Evolutionary conservation across 2,329 filamentous ascomycete species (phyloP).

Genomic region (Pestalotiopsis sp.): DNA sequence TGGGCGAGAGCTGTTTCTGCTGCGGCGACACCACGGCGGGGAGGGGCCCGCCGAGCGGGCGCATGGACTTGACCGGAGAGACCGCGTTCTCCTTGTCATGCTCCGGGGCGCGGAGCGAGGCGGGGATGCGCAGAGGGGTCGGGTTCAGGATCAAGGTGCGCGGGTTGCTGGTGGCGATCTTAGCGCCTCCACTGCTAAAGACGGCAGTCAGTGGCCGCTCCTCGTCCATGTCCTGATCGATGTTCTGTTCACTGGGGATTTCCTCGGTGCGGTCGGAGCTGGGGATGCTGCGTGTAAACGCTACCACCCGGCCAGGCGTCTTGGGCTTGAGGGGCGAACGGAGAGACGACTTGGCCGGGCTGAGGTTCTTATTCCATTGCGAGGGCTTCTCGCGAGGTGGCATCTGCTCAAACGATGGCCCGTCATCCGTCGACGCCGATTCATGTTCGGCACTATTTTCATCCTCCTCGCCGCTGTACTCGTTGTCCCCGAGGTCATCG

Average conservation of each 20-base stretch:
- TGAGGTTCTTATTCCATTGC: conserved; percentile 52
- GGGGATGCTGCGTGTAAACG: conserved; percentile 55
- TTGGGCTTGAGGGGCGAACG: conserved; percentile 60
- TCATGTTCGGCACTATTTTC: conserved; percentile 25
- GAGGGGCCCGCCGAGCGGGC: background rate
- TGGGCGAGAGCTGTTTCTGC: conserved; percentile 37
- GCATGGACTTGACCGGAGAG: conserved; percentile 20
- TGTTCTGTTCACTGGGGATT: conserved; percentile 16
- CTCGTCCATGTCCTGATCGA: conserved; percentile 17
- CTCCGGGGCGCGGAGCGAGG: background rate
- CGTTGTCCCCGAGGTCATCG: background rate
- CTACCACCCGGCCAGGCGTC: conserved; percentile 60
- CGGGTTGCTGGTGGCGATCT: background rate
- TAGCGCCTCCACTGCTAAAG: background rate
- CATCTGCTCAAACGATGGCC: conserved; percentile 40
- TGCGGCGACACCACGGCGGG: background rate
- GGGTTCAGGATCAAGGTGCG: background rate
- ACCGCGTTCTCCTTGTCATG: conserved; percentile 20
- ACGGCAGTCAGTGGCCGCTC: background rate
- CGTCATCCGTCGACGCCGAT: conserved; percentile 37
- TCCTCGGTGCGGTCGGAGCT: conserved; percentile 47
- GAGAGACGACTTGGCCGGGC: conserved; percentile 59
- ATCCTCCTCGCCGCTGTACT: conserved; percentile 4
- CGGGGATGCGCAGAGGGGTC: background rate
- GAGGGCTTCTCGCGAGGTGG: conserved; percentile 47